phyloP scores from a whole-genome alignment of 1,284 basidiomycete species.

The Baeospora myosura region DNA sequence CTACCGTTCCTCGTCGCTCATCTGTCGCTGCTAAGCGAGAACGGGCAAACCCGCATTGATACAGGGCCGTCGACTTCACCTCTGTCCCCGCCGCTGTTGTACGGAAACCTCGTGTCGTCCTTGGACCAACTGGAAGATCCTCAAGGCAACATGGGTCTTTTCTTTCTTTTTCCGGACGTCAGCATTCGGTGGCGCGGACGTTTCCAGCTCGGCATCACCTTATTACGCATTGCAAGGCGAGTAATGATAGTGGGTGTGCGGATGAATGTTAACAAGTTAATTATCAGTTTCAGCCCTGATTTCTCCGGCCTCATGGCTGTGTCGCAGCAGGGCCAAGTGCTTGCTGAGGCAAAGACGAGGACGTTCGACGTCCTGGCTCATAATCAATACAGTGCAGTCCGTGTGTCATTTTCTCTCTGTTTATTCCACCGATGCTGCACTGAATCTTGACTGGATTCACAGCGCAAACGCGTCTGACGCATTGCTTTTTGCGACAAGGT shows the following conservation, averaged over 20 bases:
- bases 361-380: slow-evolving; percentile 73
- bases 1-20: slow-evolving; percentile 80
- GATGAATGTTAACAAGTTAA: slow-evolving; percentile 16
- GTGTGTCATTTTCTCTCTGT: slow-evolving; percentile 41
- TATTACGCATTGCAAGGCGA: slow-evolving; percentile 74
- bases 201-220: slow-evolving; percentile 68
- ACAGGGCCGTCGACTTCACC: slow-evolving; percentile 43
- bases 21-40: slow-evolving; percentile 60
- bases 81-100: slow-evolving; percentile 55
- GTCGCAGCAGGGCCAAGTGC: slow-evolving; percentile 45
- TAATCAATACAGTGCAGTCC: slow-evolving; percentile 68
- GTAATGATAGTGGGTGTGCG: slow-evolving; percentile 21
- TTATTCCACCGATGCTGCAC: slow-evolving; percentile 7
- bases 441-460: slow-evolving; percentile 11
- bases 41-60: slow-evolving; percentile 52
- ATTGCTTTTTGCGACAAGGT: slow-evolving; percentile 72
- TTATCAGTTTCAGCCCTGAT: slow-evolving; percentile 36
- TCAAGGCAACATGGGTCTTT: slow-evolving; percentile 70
- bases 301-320: slow-evolving; percentile 40
- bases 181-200: slow-evolving; percentile 72
- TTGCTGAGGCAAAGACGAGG: slow-evolving; percentile 64
- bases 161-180: slow-evolving; percentile 87
- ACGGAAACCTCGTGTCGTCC: slow-evolving; percentile 79
- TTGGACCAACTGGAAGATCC: slow-evolving; percentile 72
- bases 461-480: slow-evolving; percentile 53